phyloP scores from a whole-genome alignment of 768 basidiomycete species.

The Galerina sulciceps region DNA sequence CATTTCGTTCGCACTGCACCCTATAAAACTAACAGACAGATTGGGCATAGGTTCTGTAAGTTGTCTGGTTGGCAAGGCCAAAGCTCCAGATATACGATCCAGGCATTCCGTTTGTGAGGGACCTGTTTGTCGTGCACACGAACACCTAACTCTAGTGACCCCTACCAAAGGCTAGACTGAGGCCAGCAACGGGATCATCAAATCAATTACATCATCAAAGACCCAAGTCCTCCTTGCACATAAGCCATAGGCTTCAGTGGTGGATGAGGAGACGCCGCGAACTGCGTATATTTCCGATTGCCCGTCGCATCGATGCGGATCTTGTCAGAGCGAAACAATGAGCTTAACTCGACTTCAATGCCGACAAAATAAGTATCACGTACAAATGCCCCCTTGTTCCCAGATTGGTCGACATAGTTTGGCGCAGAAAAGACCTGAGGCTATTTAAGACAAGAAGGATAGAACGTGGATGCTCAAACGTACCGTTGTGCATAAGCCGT shows the following conservation, averaged over 20 bases:
- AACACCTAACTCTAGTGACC: too few species aligned
- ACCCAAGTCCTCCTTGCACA: conserved; percentile 65
- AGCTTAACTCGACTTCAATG: neutral
- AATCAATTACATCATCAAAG: conserved; percentile 58
- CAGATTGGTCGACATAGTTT: conserved; percentile 91
- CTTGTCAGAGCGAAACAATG: conserved; percentile 36
- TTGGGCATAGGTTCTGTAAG: too few species aligned
- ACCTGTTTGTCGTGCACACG: too few species aligned
- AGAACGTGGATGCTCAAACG: conserved; percentile 20
- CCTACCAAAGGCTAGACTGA: neutral
- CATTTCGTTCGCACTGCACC: too few species aligned
- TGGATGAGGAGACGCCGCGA: conserved; percentile 87
- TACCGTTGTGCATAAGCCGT: conserved; percentile 93
- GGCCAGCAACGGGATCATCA: too few species aligned
- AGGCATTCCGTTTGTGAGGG: too few species aligned
- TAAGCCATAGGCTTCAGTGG: conserved; percentile 95
- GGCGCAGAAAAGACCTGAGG: conserved; percentile 89
- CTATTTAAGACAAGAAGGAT: neutral
- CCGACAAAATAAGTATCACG: conserved; percentile 29
- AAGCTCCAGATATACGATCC: too few species aligned
- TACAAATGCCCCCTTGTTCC: conserved; percentile 93
- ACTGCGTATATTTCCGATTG: conserved; percentile 74
- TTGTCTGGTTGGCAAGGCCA: too few species aligned
- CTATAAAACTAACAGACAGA: too few species aligned
- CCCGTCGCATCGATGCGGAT: conserved; percentile 85